A percentile compares a stretch with the other conserved stretches of the same genome.
These are phyloP conservation scores for Ceraceosorus bombacis DNA, from an alignment of 1,284 basidiomycete genomes.

Conservation along the genomic window DNA sequence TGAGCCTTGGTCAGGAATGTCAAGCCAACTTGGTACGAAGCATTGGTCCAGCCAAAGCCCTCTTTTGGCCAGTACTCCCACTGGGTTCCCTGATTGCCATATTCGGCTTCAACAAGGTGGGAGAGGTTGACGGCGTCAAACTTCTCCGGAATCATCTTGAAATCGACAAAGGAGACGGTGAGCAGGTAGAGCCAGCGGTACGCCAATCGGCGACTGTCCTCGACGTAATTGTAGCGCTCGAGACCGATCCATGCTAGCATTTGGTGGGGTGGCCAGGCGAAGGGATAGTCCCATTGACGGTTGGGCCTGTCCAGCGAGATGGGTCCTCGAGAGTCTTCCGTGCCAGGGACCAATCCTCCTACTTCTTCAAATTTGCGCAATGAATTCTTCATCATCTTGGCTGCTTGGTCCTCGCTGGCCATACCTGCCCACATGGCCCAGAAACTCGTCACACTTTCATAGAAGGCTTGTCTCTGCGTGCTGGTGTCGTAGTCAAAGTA, in stretches of 20 bases:
- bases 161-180: conserved; percentile 56
- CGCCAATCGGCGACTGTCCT: conserved; percentile 83
- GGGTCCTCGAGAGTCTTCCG: conserved; percentile 89
- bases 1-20: conserved; percentile 89
- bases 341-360: conserved; percentile 91
- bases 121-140: conserved; percentile 90
- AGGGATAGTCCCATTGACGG: conserved; percentile 75
- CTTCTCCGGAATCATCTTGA: conserved; percentile 96
- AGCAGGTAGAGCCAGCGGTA: conserved; percentile 95
- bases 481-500: conserved; percentile 96
- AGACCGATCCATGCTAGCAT: conserved; percentile 88
- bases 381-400: conserved; percentile 76
- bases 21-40: conserved; percentile 69
- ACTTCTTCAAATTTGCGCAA: conserved; percentile 91
- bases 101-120: conserved; percentile 93
- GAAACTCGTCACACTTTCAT: conserved; percentile 89
- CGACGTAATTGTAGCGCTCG: conserved; percentile 87
- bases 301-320: conserved; percentile 94
- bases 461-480: conserved; percentile 78
- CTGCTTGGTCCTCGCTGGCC: conserved; percentile 86
- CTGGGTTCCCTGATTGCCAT: conserved; percentile 95
- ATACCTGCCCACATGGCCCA: conserved; percentile 98
- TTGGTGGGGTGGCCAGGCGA: conserved; percentile 66
- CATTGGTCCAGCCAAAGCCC: conserved; percentile 74
- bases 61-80: conserved; percentile 81